Evolutionary conservation across 495 filamentous ascomycete species (phyloP).

Genomic region (Tuber calosporum): DNA sequence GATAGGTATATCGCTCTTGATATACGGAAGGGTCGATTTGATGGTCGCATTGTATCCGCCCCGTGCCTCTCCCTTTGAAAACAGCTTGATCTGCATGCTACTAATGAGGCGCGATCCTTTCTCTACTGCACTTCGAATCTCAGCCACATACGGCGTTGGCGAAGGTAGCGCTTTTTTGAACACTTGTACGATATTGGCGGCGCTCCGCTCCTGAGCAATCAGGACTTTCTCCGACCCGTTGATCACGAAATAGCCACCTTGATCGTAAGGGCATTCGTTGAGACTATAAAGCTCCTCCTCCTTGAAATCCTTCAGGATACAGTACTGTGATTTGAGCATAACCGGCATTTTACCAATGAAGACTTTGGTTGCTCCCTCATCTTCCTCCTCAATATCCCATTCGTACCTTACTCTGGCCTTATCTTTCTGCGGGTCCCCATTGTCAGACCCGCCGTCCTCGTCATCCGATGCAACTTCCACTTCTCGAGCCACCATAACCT

Average conservation of each 20-base stretch:
- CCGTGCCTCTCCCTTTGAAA: conserved; percentile 72
- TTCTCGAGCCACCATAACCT: conserved; percentile 72
- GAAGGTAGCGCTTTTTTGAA: conserved; percentile 92
- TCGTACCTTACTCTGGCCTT: conserved; percentile 48
- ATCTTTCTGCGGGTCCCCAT: conserved; percentile 46
- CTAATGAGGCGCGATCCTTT: conserved; percentile 92
- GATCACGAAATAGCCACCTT: conserved; percentile 97
- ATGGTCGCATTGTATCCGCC: conserved; percentile 79
- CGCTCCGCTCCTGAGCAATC: conserved; percentile 94
- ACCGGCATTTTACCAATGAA: conserved; percentile 93
- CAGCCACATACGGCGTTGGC: conserved; percentile 82
- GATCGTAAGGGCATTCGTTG: conserved; percentile 96
- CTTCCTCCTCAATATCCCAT: conserved; percentile 42
- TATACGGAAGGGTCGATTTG: conserved; percentile 80
- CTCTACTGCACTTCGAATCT: conserved; percentile 92
- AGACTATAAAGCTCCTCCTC: conserved; percentile 75
- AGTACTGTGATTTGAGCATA: conserved; percentile 94
- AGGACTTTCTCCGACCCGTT: conserved; percentile 99
- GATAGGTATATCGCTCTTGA: conserved; percentile 87
- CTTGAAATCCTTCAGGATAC: conserved; percentile 69
- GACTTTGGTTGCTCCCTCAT: conserved; percentile 51
- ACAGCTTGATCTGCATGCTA: conserved; percentile 78
- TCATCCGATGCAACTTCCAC: conserved; percentile 56
- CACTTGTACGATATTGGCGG: conserved; percentile 96
- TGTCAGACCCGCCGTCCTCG: conserved; percentile 47